These are phyloP conservation scores for Ceraceosorus guamensis DNA, from an alignment of 1,284 basidiomycete species.

Conservation along the genomic window DNA sequence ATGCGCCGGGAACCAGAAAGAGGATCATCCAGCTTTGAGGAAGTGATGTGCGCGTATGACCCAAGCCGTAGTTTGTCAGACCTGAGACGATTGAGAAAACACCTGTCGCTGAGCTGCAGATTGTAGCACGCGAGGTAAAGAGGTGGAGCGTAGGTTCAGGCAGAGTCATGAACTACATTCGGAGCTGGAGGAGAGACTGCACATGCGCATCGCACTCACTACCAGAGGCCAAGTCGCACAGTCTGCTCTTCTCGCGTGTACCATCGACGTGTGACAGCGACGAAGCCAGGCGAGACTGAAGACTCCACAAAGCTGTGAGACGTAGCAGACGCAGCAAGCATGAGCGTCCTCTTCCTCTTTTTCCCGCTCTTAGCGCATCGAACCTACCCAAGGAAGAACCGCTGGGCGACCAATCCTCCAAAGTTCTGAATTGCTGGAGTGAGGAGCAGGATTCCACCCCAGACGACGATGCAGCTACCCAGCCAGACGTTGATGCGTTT, in stretches of 20 bases:
- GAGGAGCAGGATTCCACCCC: constrained; percentile 53
- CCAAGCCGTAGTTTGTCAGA: constrained; percentile 54
- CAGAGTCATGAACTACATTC: too few species aligned
- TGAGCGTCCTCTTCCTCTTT: background rate
- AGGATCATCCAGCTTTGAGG: constrained; percentile 56
- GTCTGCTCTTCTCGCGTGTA: constrained; percentile 49
- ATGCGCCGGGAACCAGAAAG: constrained; percentile 53
- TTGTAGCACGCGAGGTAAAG: background rate
- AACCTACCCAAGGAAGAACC: constrained; percentile 38
- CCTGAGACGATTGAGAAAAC: constrained; percentile 51
- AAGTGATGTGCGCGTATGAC: constrained; percentile 32
- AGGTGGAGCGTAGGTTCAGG: too few species aligned
- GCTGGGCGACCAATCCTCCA: constrained; percentile 52
- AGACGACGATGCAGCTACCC: constrained; percentile 44
- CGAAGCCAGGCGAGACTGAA: constrained; percentile 53
- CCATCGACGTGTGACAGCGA: constrained; percentile 53
- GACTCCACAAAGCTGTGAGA: constrained; percentile 31
- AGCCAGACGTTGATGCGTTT: constrained; percentile 47
- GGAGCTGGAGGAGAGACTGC: too few species aligned
- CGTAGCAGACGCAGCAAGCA: background rate
- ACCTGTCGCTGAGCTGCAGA: constrained; percentile 50
- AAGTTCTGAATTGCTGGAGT: constrained; percentile 51
- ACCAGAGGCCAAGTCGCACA: constrained; percentile 50
- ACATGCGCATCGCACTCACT: constrained; percentile 15
- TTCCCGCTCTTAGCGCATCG: background rate